These are phyloP conservation scores for Pulveroboletus sp. DNA, from an alignment of 768 basidiomycete genomes.

Conservation along the genomic window DNA sequence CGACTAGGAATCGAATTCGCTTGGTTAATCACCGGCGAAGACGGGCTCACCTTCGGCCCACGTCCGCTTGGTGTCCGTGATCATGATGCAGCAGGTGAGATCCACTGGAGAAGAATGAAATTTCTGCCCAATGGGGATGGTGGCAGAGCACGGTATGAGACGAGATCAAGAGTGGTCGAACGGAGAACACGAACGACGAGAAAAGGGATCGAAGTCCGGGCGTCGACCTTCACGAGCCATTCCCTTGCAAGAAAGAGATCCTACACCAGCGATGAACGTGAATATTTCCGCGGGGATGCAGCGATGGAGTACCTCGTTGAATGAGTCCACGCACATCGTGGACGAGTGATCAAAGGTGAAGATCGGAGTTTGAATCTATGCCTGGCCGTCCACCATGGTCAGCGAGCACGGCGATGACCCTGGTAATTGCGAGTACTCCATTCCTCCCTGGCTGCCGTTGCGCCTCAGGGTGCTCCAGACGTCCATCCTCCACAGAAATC, in stretches of 20 bases:
- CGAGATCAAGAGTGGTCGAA: conserved; percentile 6
- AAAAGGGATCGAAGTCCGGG: conserved; percentile 57
- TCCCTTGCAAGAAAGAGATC: conserved; percentile 59
- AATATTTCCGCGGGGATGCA: not conserved
- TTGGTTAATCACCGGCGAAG: conserved; percentile 20
- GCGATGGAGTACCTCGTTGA: conserved; percentile 37
- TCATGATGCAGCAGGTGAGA: conserved; percentile 52
- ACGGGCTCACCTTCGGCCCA: conserved; percentile 64
- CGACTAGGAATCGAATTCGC: conserved; percentile 11
- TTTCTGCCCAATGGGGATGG: conserved; percentile 44
- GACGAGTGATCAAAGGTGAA: not conserved
- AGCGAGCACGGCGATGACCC: conserved; percentile 38
- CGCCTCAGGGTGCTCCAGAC: conserved; percentile 37
- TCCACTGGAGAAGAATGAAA: conserved; percentile 53
- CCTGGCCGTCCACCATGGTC: conserved; percentile 7
- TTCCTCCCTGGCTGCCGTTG: conserved; percentile 34
- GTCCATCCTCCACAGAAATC: conserved; percentile 45
- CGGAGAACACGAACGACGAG: conserved; percentile 53
- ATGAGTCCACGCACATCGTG: conserved; percentile 39
- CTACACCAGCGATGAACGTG: conserved; percentile 31
- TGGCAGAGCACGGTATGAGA: conserved; percentile 4
- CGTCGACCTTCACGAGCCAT: conserved; percentile 69
- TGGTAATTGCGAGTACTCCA: conserved; percentile 35
- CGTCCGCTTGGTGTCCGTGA: conserved; percentile 70
- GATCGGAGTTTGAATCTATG: conserved; percentile 24